A percentile compares a stretch with the other conserved stretches of the same genome.
Conservation (phyloP, 306 rosid species). For the Acacia acuminata region DNA sequence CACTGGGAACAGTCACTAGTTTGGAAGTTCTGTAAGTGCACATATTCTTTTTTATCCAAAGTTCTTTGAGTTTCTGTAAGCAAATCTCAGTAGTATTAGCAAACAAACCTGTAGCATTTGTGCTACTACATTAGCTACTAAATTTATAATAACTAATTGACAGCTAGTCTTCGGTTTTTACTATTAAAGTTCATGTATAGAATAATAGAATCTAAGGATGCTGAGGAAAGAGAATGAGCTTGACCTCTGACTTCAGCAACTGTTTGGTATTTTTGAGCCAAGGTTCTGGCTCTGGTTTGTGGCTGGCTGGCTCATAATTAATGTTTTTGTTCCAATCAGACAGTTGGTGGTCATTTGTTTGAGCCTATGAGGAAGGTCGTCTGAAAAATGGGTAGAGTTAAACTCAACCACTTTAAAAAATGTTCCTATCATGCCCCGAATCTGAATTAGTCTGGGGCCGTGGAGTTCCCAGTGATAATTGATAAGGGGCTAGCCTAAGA, state of each 20-base stretch:
- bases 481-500: no score
- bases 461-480: no score
- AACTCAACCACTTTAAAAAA: background rate
- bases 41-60: background rate
- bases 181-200: background rate
- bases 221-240: background rate
- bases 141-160: background rate
- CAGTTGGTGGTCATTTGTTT: background rate
- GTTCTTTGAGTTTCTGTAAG: background rate
- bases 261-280: background rate
- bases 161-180: background rate
- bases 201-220: background rate
- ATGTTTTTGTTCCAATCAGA: background rate
- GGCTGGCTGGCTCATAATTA: background rate
- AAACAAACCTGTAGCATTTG: background rate
- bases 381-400: background rate
- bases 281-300: background rate
- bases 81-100: background rate
- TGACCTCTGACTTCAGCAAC: background rate
- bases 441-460: no score
- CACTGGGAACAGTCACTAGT: constrained; percentile 70
- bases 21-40: constrained; percentile 82
- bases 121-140: background rate
- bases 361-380: background rate
- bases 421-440: no score